These are phyloP conservation scores for Theobroma grandiflorum DNA, from an alignment of 441 rosid genomes.

Conservation along the genomic window DNA sequence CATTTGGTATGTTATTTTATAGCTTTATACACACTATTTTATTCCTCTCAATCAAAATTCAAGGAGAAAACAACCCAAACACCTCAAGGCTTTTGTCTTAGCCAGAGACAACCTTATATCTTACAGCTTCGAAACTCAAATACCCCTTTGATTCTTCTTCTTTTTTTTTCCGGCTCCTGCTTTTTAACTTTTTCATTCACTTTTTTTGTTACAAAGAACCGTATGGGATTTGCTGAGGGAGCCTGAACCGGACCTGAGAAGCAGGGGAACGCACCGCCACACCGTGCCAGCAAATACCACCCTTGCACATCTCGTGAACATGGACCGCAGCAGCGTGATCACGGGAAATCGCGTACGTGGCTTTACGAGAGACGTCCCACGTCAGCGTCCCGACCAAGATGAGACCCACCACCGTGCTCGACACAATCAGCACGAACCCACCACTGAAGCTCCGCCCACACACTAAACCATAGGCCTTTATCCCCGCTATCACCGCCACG, in stretches of 20 bases:
- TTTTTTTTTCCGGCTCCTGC: slow-evolving; percentile 23
- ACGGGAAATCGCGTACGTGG: slow-evolving; percentile 58
- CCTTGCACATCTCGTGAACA: slow-evolving; percentile 71
- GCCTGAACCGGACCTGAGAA: slow-evolving; percentile 90
- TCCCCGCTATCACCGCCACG: slow-evolving; percentile 77
- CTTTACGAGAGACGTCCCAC: slow-evolving; percentile 93
- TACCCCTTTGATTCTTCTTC: not conserved
- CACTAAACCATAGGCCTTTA: slow-evolving; percentile 69
- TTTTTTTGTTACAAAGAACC: slow-evolving; percentile 26
- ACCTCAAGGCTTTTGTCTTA: not conserved
- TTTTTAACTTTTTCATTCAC: not conserved
- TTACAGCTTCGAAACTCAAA: slow-evolving; percentile 20
- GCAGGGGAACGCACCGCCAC: slow-evolving; percentile 93
- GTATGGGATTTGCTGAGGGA: slow-evolving; percentile 64
- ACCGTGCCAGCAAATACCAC: slow-evolving; percentile 99
- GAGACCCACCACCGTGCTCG: slow-evolving; percentile 70
- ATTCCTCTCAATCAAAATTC: slow-evolving; percentile 7
- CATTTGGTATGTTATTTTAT: not conserved
- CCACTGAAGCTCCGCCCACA: slow-evolving; percentile 73
- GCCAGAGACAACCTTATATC: not conserved
- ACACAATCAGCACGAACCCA: slow-evolving; percentile 68
- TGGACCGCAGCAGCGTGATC: slow-evolving; percentile 45
- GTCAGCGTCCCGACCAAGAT: slow-evolving; percentile 74
- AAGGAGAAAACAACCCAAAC: not conserved
- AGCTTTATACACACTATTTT: not conserved